These are phyloP conservation scores for Saxophila tyrrhenica DNA, from an alignment of 495 filamentous ascomycete genomes.

Conservation along the genomic window DNA sequence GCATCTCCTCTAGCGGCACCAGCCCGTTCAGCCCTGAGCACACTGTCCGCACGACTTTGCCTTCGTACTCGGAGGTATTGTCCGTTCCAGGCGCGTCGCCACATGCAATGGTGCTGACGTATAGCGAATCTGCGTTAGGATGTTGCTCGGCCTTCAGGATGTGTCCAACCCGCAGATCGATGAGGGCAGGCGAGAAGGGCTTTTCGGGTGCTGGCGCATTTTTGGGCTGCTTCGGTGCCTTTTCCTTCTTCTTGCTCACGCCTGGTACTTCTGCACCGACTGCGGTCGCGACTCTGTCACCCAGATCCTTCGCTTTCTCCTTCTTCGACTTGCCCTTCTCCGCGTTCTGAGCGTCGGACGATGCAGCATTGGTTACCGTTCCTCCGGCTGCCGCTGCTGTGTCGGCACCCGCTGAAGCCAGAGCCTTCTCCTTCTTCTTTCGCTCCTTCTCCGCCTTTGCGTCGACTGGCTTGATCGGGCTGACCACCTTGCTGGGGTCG, in stretches of 20 bases:
- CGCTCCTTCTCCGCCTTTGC: conserved; percentile 46
- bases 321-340: conserved; percentile 21
- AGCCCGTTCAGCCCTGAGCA: conserved; percentile 94
- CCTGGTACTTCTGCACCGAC: conserved; percentile 20
- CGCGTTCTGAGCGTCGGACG: conserved; percentile 8
- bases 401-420: conserved; percentile 14
- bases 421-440: conserved; percentile 35
- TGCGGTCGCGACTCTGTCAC: conserved; percentile 22
- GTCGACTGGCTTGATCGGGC: conserved; percentile 39
- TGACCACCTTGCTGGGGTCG: conserved; percentile 67
- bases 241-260: conserved; percentile 53
- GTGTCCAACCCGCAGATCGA: conserved; percentile 92
- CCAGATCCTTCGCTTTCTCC: conserved; percentile 27
- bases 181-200: conserved; percentile 67
- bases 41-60: conserved; percentile 80
- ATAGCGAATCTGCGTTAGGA: conserved; percentile 92
- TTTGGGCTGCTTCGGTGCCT: conserved; percentile 57
- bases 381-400: conserved; percentile 17
- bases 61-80: conserved; percentile 77
- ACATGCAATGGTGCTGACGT: conserved; percentile 91
- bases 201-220: conserved; percentile 46
- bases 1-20: conserved; percentile 88
- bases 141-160: conserved; percentile 90
- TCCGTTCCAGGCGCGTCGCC: conserved; percentile 79
- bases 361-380: conserved; percentile 7